Conservation (phyloP, 192 early-diverging fungal genomes). For the Coemansia sp. region DNA sequence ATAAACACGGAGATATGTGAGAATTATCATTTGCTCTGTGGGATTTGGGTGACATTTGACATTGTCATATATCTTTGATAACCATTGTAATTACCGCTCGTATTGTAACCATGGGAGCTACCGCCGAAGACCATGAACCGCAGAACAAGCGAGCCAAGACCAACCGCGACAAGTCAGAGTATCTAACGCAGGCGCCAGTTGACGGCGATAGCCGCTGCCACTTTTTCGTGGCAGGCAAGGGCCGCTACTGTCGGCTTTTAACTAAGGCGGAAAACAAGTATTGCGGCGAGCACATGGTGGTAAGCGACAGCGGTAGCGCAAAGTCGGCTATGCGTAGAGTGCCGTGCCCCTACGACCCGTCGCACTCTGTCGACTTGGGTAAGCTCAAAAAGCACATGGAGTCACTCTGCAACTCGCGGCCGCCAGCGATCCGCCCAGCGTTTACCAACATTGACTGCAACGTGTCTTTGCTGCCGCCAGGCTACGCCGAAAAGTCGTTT, state of each 20-base stretch:
- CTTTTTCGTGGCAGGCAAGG: slow-evolving; percentile 58
- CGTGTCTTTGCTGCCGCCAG: slow-evolving; percentile 17
- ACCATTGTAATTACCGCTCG: background rate
- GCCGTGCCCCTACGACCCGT: slow-evolving; percentile 72
- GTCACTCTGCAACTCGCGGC: slow-evolving; percentile 64
- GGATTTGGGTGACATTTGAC: background rate
- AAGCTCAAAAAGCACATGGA: slow-evolving; percentile 62
- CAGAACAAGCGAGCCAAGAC: slow-evolving; percentile 1
- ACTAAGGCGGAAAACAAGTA: slow-evolving; percentile 57
- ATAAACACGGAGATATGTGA: background rate
- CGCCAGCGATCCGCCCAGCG: slow-evolving; percentile 31
- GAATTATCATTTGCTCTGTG: background rate
- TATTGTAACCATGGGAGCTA: background rate
- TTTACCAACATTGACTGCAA: slow-evolving; percentile 51
- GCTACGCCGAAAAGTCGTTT: slow-evolving; percentile 6
- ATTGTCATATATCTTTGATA: background rate
- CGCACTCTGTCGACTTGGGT: slow-evolving; percentile 60
- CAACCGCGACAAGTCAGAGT: background rate
- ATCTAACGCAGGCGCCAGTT: background rate
- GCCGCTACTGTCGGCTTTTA: slow-evolving; percentile 63
- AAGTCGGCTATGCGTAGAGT: slow-evolving; percentile 45
- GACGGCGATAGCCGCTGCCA: slow-evolving; percentile 39
- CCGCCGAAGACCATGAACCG: background rate
- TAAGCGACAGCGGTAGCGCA: background rate
- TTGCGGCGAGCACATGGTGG: slow-evolving; percentile 67